Conservation (phyloP, 257 asterid species). For the Jaltomata sinuosa region DNA sequence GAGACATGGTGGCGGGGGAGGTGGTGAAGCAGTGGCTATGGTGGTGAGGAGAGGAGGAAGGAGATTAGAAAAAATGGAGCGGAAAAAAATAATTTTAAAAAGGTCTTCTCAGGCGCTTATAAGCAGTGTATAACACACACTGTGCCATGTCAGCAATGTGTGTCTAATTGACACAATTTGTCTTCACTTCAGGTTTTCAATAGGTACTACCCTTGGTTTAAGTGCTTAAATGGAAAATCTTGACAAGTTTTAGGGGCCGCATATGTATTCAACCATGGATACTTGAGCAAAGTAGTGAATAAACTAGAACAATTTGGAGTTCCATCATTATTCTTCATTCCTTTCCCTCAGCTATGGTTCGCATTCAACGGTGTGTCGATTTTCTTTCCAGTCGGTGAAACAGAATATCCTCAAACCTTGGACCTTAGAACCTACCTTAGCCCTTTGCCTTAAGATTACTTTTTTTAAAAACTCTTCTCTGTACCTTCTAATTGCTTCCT, state of each 20-base stretch:
- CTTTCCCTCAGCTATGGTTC: not conserved
- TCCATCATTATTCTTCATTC: not conserved
- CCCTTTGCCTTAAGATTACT: not conserved
- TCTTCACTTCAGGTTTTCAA: not conserved
- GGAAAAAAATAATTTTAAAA: not conserved
- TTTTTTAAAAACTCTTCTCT: not conserved
- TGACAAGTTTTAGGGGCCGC: not conserved
- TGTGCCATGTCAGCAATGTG: not conserved
- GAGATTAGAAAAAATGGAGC: not conserved
- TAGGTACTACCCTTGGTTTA: not conserved
- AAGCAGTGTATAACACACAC: not conserved
- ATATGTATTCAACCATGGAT: not conserved
- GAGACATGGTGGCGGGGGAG: not conserved
- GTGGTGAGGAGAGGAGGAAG: not conserved
- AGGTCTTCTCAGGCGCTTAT: not conserved
- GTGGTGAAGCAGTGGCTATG: not conserved
- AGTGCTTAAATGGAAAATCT: not conserved
- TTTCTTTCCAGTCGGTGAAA: not conserved
- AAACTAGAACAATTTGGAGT: not conserved
- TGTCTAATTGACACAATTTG: not conserved
- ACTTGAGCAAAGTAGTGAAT: not conserved
- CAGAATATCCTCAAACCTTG: not conserved
- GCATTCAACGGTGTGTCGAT: not conserved
- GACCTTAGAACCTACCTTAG: not conserved
- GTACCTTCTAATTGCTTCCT: not conserved